Evolutionary conservation across 768 basidiomycete species (phyloP), one percentile per base, ranked within the genome.

Genomic region (Lentinus brumalis): DNA sequence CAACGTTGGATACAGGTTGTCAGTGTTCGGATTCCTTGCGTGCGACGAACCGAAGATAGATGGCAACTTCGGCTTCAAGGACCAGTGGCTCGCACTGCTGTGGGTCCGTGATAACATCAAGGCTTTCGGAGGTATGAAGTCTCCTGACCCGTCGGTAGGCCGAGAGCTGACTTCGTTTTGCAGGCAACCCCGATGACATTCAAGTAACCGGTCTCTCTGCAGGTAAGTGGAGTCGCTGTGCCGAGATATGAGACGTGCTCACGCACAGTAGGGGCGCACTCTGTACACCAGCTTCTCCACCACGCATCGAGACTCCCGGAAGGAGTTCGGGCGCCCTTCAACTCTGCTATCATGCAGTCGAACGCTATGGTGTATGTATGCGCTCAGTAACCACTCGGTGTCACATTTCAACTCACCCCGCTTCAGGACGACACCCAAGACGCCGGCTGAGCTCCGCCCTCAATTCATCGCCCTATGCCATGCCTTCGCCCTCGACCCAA

Each of bases 51-150:
- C 88, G 12, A 69, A 74, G 44, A 69, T 92, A 49, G 76, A 77
- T 15, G 91, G 91, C 3, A 93, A 92, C 67, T 92, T 87, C 70
- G 90, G 91, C 0, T 92, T 92, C 77, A 92, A 91, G 72, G 91
- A 92, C 67, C 89, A 89, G 66, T 92, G 90, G 90, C 67, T 89
- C 18, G 90, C 86, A 0, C 68, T 92, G n/a, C 75, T 82, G 65
- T 92, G 90, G 89, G 76, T 92, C 29, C 82, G 77, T 49, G 81
- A 81, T 16, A 89, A 92, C 65, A 89, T 92, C 21, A 71, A 71
- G 41, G 74, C 75, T 0, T 92, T 92, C 63, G 91, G 90, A 71
- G 91, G 89, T 84, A 68, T 55, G 75, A 32, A 26, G 0, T 26
- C n/a, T 44, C 29, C 26, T n/a, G 56, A 3, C 14, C 5, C 16